Base-by-base conservation (phyloP, 345 rosid species). In the Geranium rotundifolium region DNA sequence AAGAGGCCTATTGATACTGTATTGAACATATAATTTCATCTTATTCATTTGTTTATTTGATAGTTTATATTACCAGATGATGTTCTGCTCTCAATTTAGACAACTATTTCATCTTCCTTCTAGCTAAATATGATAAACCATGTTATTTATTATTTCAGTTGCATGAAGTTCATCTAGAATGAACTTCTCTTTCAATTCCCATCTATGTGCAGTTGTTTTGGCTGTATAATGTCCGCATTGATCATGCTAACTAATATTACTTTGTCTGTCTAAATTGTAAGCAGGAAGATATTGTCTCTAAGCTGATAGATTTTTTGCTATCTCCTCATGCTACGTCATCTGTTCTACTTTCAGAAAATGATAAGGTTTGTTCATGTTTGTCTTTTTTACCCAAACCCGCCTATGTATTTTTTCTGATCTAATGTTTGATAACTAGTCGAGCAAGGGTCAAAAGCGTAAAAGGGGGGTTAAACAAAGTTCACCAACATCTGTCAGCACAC, bases 281-380 rank as follows among this genome's bases (percentile, higher is more conserved):
- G 73, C 80, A 93, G 99, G 99, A 93, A 80, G 99, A 93, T 65
- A 72, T 93, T 67, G 71, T 90, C 54, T 15, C 71, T 12, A 82
- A 76, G 62, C 79, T 93, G 73, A 74, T 87, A 59, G 96, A 83
- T 68, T 93, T 87, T 78, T 74, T 93, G 90, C 79, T 72, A 72
- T 83, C 83, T 58, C 99, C 97, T 64, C 89, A 81, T 72, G 82
- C 91, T 17, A 89, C 88, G 67, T 80, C 88, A 39, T 64, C 77
- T 29, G 79, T 68, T 58, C 64, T 75, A 58, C 87, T 89, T 73
- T 66, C 82, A n/a, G 96, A 87, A 71, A 80, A 84, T 72, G 96
- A 89, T 69, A 81, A 82, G 85, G 90, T 85, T 62, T 29, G 68
- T 67, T 18, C 20, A 23, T 54, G 52, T 14, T 52, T 54, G 23